Percentiles rank a stretch among this genome's conserved stretches.
phyloP scores from a whole-genome alignment of 2,329 filamentous ascomycete species.

The Pyrenophora seminiperda region DNA sequence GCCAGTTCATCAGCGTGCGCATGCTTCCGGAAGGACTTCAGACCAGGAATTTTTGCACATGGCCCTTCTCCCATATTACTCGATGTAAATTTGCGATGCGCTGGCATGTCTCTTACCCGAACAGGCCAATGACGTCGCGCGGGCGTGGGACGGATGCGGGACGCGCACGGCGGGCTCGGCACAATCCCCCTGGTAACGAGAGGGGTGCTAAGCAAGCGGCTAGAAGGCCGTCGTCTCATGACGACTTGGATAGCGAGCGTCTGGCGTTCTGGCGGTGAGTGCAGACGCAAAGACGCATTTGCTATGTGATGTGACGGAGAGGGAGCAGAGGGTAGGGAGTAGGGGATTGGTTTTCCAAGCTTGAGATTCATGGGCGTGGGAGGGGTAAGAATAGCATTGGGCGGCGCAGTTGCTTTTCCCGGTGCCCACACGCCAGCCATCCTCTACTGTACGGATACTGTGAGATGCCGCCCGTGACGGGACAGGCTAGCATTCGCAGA shows the following conservation, averaged over 20 bases:
- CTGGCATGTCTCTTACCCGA: slow-evolving; percentile 27
- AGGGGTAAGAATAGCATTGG: slow-evolving; percentile 10
- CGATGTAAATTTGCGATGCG: slow-evolving; percentile 33
- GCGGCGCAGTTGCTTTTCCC: slow-evolving; percentile 8
- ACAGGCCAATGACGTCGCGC: slow-evolving; percentile 22
- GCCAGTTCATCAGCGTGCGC: slow-evolving; percentile 25
- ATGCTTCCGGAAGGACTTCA: background rate
- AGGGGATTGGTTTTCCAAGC: background rate
- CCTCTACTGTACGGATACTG: background rate
- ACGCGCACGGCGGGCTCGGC: slow-evolving; percentile 16
- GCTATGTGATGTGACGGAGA: no score
- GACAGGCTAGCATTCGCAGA: slow-evolving; percentile 11
- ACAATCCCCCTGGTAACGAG: slow-evolving; percentile 25
- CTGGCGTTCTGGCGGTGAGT: slow-evolving; percentile 13
- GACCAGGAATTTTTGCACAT: background rate
- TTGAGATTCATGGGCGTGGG: slow-evolving; percentile 1
- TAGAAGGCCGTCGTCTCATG: slow-evolving; percentile 9
- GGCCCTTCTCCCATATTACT: slow-evolving; percentile 15
- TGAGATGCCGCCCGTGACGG: slow-evolving; percentile 1
- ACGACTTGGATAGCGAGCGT: background rate
- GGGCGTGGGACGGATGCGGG: slow-evolving; percentile 19
- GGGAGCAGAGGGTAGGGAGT: background rate
- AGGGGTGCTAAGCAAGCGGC: slow-evolving; percentile 9
- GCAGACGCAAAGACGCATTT: no score
- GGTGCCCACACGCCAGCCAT: slow-evolving; percentile 4